Evolutionary conservation across 129 eudicot species (phyloP).

Genomic region (Erigeron canadensis): DNA sequence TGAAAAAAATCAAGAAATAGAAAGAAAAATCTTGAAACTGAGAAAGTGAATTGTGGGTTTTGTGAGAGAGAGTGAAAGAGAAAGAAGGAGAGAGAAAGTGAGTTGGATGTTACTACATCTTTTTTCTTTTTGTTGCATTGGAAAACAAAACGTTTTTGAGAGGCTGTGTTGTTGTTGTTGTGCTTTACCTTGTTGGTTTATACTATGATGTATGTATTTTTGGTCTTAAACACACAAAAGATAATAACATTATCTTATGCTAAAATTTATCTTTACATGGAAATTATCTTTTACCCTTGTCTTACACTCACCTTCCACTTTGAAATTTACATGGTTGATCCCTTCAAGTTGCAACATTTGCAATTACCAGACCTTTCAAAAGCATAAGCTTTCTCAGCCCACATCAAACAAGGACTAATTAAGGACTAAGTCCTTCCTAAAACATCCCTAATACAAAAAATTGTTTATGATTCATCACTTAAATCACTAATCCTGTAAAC

Average conservation of each 20-base stretch:
- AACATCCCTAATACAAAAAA: too few relatives aligned
- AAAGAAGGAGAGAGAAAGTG: conserved; percentile 27
- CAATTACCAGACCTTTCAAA: neutral
- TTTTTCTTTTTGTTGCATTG: conserved; percentile 3
- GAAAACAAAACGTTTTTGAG: neutral
- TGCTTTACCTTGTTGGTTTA: conserved; percentile 17
- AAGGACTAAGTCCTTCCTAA: too few relatives aligned
- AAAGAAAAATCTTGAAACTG: conserved; percentile 27
- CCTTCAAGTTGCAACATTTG: too few relatives aligned
- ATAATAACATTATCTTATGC: conserved; percentile 2
- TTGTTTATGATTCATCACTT: too few relatives aligned
- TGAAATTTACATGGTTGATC: neutral
- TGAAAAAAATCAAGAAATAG: conserved; percentile 22
- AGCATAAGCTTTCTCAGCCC: too few relatives aligned
- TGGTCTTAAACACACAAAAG: conserved; percentile 5
- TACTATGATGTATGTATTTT: conserved; percentile 13
- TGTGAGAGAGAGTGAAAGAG: neutral
- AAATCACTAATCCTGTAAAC: too few relatives aligned
- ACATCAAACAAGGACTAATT: too few relatives aligned
- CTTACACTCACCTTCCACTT: neutral
- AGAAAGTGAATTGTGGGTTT: conserved; percentile 24
- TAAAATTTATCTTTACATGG: neutral
- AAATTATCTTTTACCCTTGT: conserved; percentile 21
- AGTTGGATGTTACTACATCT: conserved; percentile 16
- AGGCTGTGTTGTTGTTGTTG: conserved; percentile 14